A percentile compares a stretch with the other conserved stretches of the same genome.
Evolutionary conservation across 129 eudicot genomes (phyloP).

Genomic region (Centrapalus pauciflorus): DNA sequence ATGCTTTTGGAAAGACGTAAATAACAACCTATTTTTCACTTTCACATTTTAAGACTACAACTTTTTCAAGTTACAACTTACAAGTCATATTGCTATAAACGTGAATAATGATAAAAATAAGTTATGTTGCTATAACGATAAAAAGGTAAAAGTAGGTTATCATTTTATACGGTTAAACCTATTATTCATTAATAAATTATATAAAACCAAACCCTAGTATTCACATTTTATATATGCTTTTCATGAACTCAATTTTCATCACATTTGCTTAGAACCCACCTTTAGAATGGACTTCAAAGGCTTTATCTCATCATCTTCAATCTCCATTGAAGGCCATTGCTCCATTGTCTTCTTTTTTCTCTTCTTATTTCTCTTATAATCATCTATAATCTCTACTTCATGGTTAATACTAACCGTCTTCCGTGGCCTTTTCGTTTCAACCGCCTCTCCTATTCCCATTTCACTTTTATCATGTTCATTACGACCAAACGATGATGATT

Average conservation of each 20-base stretch:
- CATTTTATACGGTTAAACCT: too few species aligned
- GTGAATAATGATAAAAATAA: too few species aligned
- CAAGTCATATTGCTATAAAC: too few species aligned
- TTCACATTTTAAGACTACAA: too few species aligned
- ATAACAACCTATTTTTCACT: too few species aligned
- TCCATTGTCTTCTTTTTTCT: constrained; percentile 31
- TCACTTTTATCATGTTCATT: too few species aligned
- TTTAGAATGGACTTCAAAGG: constrained; percentile 57
- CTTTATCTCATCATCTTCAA: constrained; percentile 26
- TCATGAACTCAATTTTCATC: background rate
- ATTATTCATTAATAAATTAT: background rate
- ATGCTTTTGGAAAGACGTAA: too few species aligned
- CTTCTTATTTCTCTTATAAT: constrained; percentile 22
- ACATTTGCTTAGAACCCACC: constrained; percentile 34
- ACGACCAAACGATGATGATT: background rate
- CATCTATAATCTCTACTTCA: constrained; percentile 36
- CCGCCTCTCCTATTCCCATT: background rate
- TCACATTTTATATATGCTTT: constrained; percentile 13
- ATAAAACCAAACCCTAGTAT: background rate
- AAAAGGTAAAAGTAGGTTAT: too few species aligned
- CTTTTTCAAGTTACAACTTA: too few species aligned
- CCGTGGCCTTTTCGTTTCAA: constrained; percentile 22
- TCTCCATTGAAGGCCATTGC: constrained; percentile 32
- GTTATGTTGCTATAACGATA: too few species aligned
- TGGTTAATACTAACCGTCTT: constrained; percentile 55